Percentiles rank a stretch among this genome's conserved stretches.
Evolutionary conservation across 192 early-diverging fungal genomes (phyloP).

Genomic region (Backusella tuberculispora): DNA sequence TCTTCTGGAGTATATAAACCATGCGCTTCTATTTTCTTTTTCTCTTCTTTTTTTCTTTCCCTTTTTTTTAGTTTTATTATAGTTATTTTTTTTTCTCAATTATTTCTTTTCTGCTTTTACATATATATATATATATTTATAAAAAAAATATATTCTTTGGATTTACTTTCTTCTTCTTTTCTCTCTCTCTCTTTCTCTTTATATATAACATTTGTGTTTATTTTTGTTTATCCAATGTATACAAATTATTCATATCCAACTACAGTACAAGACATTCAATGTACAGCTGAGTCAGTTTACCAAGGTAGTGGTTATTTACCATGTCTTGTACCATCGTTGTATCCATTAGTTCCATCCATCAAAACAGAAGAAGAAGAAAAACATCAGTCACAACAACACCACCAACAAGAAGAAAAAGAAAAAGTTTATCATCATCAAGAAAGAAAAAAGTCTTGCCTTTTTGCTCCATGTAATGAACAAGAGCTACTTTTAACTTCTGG

Average conservation of each 20-base stretch:
- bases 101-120: no score
- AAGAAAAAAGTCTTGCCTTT: background rate
- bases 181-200: background rate
- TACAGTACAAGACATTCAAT: background rate
- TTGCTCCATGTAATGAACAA: background rate
- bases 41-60: background rate
- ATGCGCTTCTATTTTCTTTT: background rate
- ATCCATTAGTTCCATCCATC: background rate
- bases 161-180: no score
- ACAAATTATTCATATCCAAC: background rate
- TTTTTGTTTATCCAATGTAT: background rate
- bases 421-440: background rate
- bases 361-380: background rate
- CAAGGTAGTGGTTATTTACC: background rate
- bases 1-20: background rate
- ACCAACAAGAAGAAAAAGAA: no score
- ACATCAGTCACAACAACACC: no score
- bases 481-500: slow-evolving; percentile 18
- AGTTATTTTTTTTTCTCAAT: background rate
- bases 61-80: background rate
- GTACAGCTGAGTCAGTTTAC: background rate
- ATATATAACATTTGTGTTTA: background rate
- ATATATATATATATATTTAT: no score
- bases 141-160: no score
- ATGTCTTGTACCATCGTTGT: background rate